Evolutionary conservation across 768 basidiomycete species (phyloP).

Genomic region (Obba rivulosa): DNA sequence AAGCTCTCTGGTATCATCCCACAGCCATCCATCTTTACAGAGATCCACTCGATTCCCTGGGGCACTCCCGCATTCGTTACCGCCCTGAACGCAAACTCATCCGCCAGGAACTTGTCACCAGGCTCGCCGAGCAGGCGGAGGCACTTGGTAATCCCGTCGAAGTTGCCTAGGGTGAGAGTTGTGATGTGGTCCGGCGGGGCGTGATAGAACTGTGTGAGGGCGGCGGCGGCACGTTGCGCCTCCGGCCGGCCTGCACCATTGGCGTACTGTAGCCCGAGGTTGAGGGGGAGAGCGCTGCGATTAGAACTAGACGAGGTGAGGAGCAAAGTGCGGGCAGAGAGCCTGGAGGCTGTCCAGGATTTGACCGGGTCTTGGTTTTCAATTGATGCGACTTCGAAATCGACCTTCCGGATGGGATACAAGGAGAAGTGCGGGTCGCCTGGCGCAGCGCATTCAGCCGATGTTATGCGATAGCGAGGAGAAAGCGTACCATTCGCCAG

Average conservation of each 20-base stretch:
- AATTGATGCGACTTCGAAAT: slow-evolving; percentile 28
- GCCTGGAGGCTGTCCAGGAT: slow-evolving; percentile 19
- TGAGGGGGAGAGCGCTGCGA: slow-evolving; percentile 17
- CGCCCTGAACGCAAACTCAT: slow-evolving; percentile 38
- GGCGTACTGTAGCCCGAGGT: slow-evolving; percentile 29
- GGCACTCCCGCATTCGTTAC: slow-evolving; percentile 33
- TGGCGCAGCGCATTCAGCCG: slow-evolving; percentile 1
- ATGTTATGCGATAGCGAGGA: neutral
- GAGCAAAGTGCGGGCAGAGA: slow-evolving; percentile 16
- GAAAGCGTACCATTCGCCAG: slow-evolving; percentile 29
- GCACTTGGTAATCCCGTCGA: slow-evolving; percentile 35
- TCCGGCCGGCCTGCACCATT: slow-evolving; percentile 28
- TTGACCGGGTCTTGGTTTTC: slow-evolving; percentile 22
- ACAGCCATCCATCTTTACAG: slow-evolving; percentile 41
- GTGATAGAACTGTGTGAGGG: slow-evolving; percentile 30
- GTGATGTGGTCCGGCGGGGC: slow-evolving; percentile 26
- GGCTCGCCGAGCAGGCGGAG: slow-evolving; percentile 34
- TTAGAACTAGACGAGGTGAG: slow-evolving; percentile 19
- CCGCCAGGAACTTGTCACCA: slow-evolving; percentile 37
- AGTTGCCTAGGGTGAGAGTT: slow-evolving; percentile 33
- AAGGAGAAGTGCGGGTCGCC: slow-evolving; percentile 30
- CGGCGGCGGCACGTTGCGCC: slow-evolving; percentile 23
- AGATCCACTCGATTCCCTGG: slow-evolving; percentile 36
- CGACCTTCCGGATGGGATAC: slow-evolving; percentile 27
- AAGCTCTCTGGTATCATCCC: slow-evolving; percentile 47